A percentile compares a stretch with the other conserved stretches of the same genome.
Evolutionary conservation across 2,329 filamentous ascomycete genomes (phyloP).

Genomic region (Endothia cerciana): DNA sequence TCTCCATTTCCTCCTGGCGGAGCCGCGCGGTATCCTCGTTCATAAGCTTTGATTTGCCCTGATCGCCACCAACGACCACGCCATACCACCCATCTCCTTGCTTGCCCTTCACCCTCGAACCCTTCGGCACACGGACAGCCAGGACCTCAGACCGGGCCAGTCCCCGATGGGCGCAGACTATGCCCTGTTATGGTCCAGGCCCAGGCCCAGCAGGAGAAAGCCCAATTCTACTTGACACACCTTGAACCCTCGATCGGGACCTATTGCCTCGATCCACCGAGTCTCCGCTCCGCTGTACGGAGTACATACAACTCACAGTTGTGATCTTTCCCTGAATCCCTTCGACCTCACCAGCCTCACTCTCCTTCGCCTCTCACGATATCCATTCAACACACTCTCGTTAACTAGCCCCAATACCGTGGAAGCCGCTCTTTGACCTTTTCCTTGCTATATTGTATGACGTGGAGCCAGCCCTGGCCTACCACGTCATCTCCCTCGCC

Average conservation of each 20-base stretch:
- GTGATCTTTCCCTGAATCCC: constrained; percentile 9
- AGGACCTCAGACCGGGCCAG: constrained; percentile 19
- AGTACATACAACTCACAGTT: constrained; percentile 1
- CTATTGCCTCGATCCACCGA: constrained; percentile 22
- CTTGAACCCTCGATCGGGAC: neutral
- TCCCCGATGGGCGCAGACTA: constrained; percentile 22
- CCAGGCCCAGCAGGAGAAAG: constrained; percentile 20
- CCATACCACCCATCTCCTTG: neutral
- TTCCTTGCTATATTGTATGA: constrained; percentile 6
- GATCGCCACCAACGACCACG: constrained; percentile 14
- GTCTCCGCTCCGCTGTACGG: constrained; percentile 6
- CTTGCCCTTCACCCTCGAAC: neutral
- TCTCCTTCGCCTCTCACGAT: constrained; percentile 6
- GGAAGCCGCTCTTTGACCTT: constrained; percentile 19
- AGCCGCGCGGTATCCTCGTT: constrained; percentile 5
- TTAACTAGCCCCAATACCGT: constrained; percentile 16
- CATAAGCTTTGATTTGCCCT: constrained; percentile 21
- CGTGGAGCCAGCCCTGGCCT: constrained; percentile 7
- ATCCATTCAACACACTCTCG: constrained; percentile 15
- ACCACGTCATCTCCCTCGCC: neutral
- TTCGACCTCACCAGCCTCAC: constrained; percentile 15
- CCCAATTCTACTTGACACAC: constrained; percentile 20
- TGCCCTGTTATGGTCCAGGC: constrained; percentile 26
- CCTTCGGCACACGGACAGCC: neutral
- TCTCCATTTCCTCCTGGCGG: constrained; percentile 25